Evolutionary conservation across 495 filamentous ascomycete species (phyloP).

Genomic region (Lophiostoma macrostomum): DNA sequence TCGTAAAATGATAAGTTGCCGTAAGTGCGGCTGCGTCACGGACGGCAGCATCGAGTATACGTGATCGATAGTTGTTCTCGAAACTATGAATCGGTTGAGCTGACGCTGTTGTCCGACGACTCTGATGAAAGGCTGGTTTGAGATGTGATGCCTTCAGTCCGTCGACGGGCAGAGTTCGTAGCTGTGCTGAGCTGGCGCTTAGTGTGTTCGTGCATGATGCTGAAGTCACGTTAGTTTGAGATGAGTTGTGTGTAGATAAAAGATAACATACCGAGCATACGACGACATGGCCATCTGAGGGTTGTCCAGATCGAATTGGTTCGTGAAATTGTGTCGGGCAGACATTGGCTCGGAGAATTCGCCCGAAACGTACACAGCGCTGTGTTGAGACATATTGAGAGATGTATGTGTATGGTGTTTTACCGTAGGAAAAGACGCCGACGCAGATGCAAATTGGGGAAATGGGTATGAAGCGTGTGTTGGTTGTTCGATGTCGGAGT

Average conservation of each 20-base stretch:
- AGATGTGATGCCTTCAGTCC: conserved; percentile 1
- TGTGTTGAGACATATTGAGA: conserved; percentile 12
- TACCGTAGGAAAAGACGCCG: background rate
- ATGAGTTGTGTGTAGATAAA: background rate
- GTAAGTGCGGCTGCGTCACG: conserved; percentile 10
- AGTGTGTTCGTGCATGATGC: conserved; percentile 35
- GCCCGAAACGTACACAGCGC: conserved; percentile 30
- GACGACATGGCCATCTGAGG: conserved; percentile 36
- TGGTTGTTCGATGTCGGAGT: background rate
- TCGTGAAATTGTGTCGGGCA: conserved; percentile 37
- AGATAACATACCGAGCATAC: conserved; percentile 36
- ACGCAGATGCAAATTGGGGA: background rate
- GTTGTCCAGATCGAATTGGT: conserved; percentile 32
- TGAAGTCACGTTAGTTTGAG: conserved; percentile 5
- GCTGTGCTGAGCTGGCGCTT: conserved; percentile 26
- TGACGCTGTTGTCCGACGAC: background rate
- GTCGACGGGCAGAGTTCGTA: conserved; percentile 29
- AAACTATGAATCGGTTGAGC: background rate
- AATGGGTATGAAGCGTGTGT: background rate
- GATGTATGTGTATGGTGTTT: background rate
- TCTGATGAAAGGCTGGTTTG: background rate
- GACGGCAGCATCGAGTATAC: background rate
- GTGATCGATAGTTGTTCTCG: background rate
- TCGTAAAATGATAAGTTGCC: too few relatives aligned
- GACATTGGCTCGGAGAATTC: conserved; percentile 31